Base-by-base conservation (phyloP, 495 filamentous ascomycete genomes). In the Hypoxylon crocopeplum region DNA sequence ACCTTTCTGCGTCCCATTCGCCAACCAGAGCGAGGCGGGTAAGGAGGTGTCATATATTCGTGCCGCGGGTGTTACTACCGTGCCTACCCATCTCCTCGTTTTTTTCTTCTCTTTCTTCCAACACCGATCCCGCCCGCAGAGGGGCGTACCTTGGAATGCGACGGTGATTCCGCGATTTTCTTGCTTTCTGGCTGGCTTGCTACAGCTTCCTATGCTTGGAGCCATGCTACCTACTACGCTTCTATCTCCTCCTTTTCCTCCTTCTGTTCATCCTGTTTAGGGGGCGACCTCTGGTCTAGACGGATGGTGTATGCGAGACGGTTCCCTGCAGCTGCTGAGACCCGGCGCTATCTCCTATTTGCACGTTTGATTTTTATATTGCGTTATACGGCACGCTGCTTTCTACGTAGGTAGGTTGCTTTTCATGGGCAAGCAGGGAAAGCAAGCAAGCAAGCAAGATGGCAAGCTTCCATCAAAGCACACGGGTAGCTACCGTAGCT, bases 31-130 rank as follows among this genome's bases (percentile, higher is more conserved):
- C 24, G 46, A 46, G 44, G 49, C 54, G 49, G 55, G 55, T 64
- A 64, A 59, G 48, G 40, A 55, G 50, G 50, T 38, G 40, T 41
- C 61, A 55, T 64, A 51, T 56, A 59, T 50, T 51, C 44, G 44
- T 64, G 55, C 55, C 55, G 54, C 60, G 61, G 60, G 45, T 64
- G 55, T 56, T 64, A 59, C 56, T 52, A 40, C 40, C 25, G n/a
- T n/a, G 42, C 39, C 19, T 50, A 33, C 42, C 16, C n/a, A n/a
- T 30, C 17, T 47, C 39, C 40, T 29, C 33, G 24, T 47, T 19
- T n/a, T n/a, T n/a, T n/a, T n/a, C n/a, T n/a, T n/a, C n/a, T n/a
- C n/a, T n/a, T n/a, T n/a, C n/a, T n/a, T n/a, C n/a, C 34, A 29
- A 48, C 38, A 41, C 59, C 59, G 39, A 53, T 58, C 59, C 59